Base-by-base conservation (phyloP, 2,329 filamentous ascomycete genomes). In the Colletotrichum tamarilloi region DNA sequence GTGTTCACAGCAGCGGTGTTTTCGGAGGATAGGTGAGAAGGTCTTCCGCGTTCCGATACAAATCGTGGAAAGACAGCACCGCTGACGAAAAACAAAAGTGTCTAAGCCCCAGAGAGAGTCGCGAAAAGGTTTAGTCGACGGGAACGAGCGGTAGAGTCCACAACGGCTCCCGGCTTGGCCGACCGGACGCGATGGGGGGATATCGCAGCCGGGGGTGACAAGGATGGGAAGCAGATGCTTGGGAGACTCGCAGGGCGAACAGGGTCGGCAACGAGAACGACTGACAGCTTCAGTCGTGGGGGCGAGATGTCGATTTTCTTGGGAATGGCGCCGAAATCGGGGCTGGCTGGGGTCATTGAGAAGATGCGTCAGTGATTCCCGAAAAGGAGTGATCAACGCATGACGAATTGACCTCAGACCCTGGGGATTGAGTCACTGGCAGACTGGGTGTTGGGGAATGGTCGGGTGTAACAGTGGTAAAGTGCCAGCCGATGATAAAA, bases 91-190 rank as follows among this genome's bases (percentile, higher is more conserved):
- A 26, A 38, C 7, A 7, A 35, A 32, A 35, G 46, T 4, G 28
- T 19, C 32, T 35, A 28, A n/a, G 5, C 59, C 42, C 19, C 19
- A 30, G 24, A 42, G 62, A 42, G 62, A n/a, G 53, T 53, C 57
- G 56, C 30, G 56, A 55, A 38, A 68, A 42, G 28, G 42, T 62
- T 60, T 59, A 62, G 26, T 26, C 19, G 32, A 62, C 26, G 65
- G 65, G 56, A 38, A 64, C 62, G 46, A 57, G 68, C 58, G 52
- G 69, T 46, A n/a, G 30, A 22, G 42, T 53, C 58, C 59, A 68
- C 65, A 62, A 68, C 58, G 53, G 69, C 52, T 26, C 65, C 66
- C 70, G 59, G 60, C 42, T 60, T 64, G 53, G 66, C 58, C 69
- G 59, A 38, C 69, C 69, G 60, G 68, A 52, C 30, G 49, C 32